These are phyloP conservation scores for Pittosporum tobira DNA, from an alignment of 129 eudicot species.

Conservation along the genomic window DNA sequence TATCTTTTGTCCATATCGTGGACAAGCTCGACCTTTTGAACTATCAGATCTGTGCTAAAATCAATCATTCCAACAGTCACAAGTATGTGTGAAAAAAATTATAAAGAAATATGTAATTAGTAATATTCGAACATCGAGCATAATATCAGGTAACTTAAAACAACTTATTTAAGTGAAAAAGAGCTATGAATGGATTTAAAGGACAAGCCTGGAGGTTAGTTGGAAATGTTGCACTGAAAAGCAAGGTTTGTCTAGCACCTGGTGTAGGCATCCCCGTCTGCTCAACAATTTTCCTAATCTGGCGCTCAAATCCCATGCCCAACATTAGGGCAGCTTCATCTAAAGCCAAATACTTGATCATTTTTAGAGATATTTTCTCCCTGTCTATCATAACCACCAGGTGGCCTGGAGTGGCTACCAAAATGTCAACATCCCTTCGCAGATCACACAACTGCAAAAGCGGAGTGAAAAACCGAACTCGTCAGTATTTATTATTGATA, in stretches of 20 bases:
- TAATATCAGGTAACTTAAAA: background rate
- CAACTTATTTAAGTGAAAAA: background rate
- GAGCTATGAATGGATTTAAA: background rate
- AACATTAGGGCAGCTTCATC: conserved; percentile 86
- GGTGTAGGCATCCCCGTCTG: conserved; percentile 61
- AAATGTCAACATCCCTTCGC: conserved; percentile 57
- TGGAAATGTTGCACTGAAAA: conserved; percentile 75
- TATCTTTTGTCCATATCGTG: conserved; percentile 37
- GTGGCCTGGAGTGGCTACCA: conserved; percentile 81
- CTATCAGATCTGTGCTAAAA: conserved; percentile 56
- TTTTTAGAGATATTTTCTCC: conserved; percentile 42
- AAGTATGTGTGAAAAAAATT: conserved; percentile 54
- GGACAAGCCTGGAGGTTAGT: conserved; percentile 53
- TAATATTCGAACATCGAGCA: background rate
- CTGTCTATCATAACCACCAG: conserved; percentile 65
- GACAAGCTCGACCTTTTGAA: conserved; percentile 47
- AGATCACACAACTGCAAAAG: conserved; percentile 32
- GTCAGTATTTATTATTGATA: too few species aligned
- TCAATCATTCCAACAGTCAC: conserved; percentile 64
- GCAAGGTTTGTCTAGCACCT: conserved; percentile 64
- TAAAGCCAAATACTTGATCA: conserved; percentile 48
- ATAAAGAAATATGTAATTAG: conserved; percentile 54
- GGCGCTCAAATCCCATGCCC: conserved; percentile 85
- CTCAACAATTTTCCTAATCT: conserved; percentile 58
- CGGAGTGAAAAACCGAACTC: conserved; percentile 4